A percentile compares a stretch with the other conserved stretches of the same genome.
Evolutionary conservation across 352 stramenopile species (phyloP).

Genomic region (Globisporangium nunn): DNA sequence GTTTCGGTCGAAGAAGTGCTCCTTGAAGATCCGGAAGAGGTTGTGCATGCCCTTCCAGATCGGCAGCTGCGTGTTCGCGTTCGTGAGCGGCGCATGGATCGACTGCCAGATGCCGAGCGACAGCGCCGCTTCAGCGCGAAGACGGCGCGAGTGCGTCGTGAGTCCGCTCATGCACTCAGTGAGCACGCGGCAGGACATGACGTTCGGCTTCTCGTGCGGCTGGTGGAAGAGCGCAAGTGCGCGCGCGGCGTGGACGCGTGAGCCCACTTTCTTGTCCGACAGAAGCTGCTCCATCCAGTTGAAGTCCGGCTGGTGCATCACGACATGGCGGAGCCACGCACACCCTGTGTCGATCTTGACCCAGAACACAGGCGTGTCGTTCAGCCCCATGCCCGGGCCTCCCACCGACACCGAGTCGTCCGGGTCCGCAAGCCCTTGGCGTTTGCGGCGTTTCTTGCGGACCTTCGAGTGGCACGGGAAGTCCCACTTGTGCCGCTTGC

Average conservation of each 20-base stretch:
- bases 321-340: constrained; percentile 71
- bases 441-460: constrained; percentile 80
- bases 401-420: constrained; percentile 76
- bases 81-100: constrained; percentile 76
- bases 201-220: constrained; percentile 78
- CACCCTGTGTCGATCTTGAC: constrained; percentile 80
- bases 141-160: constrained; percentile 68
- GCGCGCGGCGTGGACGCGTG: constrained; percentile 69
- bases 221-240: constrained; percentile 72
- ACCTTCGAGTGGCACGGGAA: constrained; percentile 84
- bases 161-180: constrained; percentile 83
- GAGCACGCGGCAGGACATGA: constrained; percentile 81
- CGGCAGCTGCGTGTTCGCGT: constrained; percentile 68
- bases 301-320: constrained; percentile 84
- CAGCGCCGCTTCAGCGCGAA: constrained; percentile 67
- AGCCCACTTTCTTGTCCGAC: constrained; percentile 78
- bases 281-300: constrained; percentile 87
- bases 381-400: constrained; percentile 76
- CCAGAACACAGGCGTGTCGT: constrained; percentile 84
- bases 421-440: constrained; percentile 66
- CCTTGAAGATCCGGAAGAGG: constrained; percentile 85
- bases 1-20: constrained; percentile 76
- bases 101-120: constrained; percentile 82
- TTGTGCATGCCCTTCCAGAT: constrained; percentile 87
- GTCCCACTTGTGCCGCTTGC: constrained; percentile 82